Conservation (phyloP, 1,284 basidiomycete species). For the Ganoderma multipileum region DNA sequence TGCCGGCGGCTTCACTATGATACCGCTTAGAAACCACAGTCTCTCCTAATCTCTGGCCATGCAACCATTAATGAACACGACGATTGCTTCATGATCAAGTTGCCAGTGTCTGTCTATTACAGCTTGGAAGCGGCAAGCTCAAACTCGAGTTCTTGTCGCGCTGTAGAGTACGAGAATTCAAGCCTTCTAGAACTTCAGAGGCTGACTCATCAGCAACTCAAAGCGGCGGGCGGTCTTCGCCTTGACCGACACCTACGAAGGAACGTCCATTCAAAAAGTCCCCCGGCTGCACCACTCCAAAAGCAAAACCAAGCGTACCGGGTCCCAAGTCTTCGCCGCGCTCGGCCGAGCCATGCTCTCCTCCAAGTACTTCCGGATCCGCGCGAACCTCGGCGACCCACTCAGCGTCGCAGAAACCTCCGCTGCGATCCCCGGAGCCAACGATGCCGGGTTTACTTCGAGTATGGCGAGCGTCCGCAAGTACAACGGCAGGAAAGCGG, state of each 20-base stretch:
- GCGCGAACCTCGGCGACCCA: conserved; percentile 34
- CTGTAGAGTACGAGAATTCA: not conserved
- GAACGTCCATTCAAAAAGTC: not conserved
- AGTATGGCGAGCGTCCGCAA: conserved; percentile 36
- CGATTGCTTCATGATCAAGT: no score
- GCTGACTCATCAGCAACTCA: not conserved
- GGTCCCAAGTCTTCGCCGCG: conserved; percentile 39
- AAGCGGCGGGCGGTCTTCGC: not conserved
- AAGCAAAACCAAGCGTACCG: conserved; percentile 26
- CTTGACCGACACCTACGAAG: not conserved
- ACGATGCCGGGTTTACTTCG: conserved; percentile 40
- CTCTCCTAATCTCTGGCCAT: no score
- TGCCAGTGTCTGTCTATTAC: no score
- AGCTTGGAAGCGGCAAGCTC: no score
- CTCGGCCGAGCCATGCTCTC: conserved; percentile 40
- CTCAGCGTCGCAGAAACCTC: conserved; percentile 34
- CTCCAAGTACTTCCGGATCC: conserved; percentile 39
- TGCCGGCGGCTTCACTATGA: no score
- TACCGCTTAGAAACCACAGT: no score
- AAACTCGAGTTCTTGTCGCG: no score
- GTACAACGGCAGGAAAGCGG: conserved; percentile 50
- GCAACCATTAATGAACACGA: no score
- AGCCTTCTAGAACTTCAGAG: not conserved
- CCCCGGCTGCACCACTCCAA: not conserved
- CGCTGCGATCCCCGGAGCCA: conserved; percentile 35